These are phyloP conservation scores for Phyllosticta capitalensis DNA, from an alignment of 2,329 filamentous ascomycete species.

Conservation along the genomic window DNA sequence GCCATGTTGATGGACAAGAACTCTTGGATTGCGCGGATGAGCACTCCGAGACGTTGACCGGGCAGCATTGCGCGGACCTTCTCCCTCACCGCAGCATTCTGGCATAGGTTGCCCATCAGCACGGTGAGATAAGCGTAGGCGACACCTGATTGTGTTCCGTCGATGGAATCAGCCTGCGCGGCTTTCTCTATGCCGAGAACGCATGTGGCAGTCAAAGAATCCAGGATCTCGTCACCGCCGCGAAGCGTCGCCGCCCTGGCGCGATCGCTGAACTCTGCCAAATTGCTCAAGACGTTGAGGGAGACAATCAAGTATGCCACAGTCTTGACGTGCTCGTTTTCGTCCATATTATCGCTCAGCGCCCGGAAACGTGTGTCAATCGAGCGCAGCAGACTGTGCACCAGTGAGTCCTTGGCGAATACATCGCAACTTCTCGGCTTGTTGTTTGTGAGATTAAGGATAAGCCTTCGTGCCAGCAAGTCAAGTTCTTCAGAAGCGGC, in stretches of 20 bases:
- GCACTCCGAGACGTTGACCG: constrained; percentile 36
- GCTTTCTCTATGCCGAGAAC: constrained; percentile 56
- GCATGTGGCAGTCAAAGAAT: constrained; percentile 55
- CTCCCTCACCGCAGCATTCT: constrained; percentile 40
- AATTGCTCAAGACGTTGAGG: constrained; percentile 76
- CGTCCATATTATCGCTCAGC: constrained; percentile 25
- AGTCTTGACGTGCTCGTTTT: constrained; percentile 43
- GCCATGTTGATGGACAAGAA: constrained; percentile 52
- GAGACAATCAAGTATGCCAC: constrained; percentile 68
- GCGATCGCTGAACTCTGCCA: constrained; percentile 65
- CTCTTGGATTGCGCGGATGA: constrained; percentile 51
- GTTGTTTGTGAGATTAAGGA: constrained; percentile 80
- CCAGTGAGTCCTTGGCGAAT: constrained; percentile 50
- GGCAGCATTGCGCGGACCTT: constrained; percentile 31
- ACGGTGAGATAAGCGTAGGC: constrained; percentile 80
- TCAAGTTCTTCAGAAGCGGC: constrained; percentile 1
- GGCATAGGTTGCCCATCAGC: constrained; percentile 69
- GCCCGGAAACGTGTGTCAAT: constrained; percentile 21
- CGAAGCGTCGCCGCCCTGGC: constrained; percentile 33
- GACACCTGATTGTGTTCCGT: constrained; percentile 71
- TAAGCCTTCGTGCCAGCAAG: constrained; percentile 52
- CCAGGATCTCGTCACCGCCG: constrained; percentile 39
- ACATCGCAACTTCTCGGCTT: constrained; percentile 57
- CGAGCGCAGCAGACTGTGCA: constrained; percentile 28
- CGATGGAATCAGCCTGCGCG: constrained; percentile 45